A percentile compares a stretch with the other conserved stretches of the same genome.
Conservation (phyloP, 177 flowering plant species). For the Vitis hybrid region DNA sequence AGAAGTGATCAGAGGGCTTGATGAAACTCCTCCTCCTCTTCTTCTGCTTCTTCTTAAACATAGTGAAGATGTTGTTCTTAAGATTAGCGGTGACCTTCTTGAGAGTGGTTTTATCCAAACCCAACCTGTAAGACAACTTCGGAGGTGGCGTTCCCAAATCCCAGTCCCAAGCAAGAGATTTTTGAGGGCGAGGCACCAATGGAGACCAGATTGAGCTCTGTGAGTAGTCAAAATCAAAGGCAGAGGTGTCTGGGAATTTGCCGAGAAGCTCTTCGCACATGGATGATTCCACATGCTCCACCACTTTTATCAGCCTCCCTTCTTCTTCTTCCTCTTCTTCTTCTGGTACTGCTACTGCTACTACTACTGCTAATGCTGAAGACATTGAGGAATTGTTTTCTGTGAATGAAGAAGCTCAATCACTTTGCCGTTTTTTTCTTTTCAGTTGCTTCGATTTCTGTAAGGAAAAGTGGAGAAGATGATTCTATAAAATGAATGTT, state of each 20-base stretch:
- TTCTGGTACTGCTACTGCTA: background rate
- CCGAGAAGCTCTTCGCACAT: slow-evolving; percentile 65
- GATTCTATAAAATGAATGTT: too few species aligned
- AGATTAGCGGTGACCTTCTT: slow-evolving; percentile 7
- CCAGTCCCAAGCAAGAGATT: slow-evolving; percentile 9
- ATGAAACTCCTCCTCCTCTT: slow-evolving; percentile 15
- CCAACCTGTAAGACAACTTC: slow-evolving; percentile 16
- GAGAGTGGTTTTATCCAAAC: background rate
- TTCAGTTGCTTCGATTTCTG: too few species aligned
- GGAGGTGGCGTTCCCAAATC: background rate
- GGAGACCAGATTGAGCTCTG: slow-evolving; percentile 97
- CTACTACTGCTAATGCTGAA: too few species aligned
- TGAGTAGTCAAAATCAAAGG: slow-evolving; percentile 77
- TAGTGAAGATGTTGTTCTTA: slow-evolving; percentile 14
- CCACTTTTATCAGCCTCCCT: slow-evolving; percentile 18
- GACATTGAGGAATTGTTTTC: too few species aligned
- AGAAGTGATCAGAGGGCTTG: slow-evolving; percentile 15
- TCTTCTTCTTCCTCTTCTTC: slow-evolving; percentile 6
- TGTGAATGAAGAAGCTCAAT: too few species aligned
- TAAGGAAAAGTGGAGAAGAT: too few species aligned
- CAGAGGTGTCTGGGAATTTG: slow-evolving; percentile 80
- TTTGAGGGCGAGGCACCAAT: slow-evolving; percentile 39
- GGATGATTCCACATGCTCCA: slow-evolving; percentile 59
- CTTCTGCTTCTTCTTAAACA: slow-evolving; percentile 9
- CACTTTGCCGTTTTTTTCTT: too few species aligned